A percentile compares a stretch with the other conserved stretches of the same genome.
Evolutionary conservation across 164 flowering plant species (phyloP).

Genomic region (Vitis labrusca): DNA sequence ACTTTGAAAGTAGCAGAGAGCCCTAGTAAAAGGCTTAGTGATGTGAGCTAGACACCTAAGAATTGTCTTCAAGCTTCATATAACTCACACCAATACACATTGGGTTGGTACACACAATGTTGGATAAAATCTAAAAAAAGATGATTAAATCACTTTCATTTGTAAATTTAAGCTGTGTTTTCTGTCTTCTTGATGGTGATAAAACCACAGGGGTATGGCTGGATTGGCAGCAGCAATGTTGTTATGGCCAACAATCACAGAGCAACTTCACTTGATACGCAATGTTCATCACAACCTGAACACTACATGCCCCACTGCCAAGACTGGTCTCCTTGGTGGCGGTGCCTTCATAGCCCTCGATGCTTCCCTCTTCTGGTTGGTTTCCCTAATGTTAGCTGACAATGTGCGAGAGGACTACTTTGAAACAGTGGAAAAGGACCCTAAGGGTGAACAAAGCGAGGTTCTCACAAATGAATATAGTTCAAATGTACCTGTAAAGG

Average conservation of each 20-base stretch:
- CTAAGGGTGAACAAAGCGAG: neutral
- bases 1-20: no score
- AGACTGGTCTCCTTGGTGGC: slow-evolving; percentile 54
- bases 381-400: slow-evolving; percentile 52
- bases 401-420: slow-evolving; percentile 64
- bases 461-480: neutral
- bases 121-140: no score
- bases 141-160: no score
- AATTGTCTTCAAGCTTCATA: no score
- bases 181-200: neutral
- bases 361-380: slow-evolving; percentile 49
- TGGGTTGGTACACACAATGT: no score
- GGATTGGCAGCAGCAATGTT: slow-evolving; percentile 58
- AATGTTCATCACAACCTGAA: slow-evolving; percentile 28
- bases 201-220: slow-evolving; percentile 41
- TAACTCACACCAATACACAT: no score
- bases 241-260: slow-evolving; percentile 79
- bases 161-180: neutral
- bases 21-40: no score
- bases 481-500: neutral
- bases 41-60: no score
- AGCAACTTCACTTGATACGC: slow-evolving; percentile 33
- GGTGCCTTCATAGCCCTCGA: slow-evolving; percentile 65
- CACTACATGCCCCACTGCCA: slow-evolving; percentile 49
- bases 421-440: slow-evolving; percentile 26